These are phyloP conservation scores for Epithele typhae DNA, from an alignment of 768 basidiomycete species.

Conservation along the genomic window DNA sequence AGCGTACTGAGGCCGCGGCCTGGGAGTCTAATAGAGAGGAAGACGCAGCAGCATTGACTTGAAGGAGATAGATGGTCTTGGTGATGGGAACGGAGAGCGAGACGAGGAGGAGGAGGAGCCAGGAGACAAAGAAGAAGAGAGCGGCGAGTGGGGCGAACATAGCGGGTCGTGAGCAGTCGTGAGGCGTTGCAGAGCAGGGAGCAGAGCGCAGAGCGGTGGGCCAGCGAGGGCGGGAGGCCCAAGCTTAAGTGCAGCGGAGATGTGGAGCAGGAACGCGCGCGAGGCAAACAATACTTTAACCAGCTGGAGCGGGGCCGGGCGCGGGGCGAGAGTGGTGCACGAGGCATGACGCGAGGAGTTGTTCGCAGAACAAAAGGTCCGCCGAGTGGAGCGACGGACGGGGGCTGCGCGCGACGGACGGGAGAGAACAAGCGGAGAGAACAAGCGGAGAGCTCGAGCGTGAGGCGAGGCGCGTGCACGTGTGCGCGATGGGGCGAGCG, in stretches of 20 bases:
- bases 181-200: no score
- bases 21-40: conserved; percentile 30
- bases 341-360: no score
- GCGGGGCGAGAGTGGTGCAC: no score
- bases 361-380: no score
- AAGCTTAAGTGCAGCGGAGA: no score
- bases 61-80: conserved; percentile 52
- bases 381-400: not conserved
- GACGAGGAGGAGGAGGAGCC: conserved; percentile 57
- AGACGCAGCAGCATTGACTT: conserved; percentile 34
- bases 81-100: conserved; percentile 59
- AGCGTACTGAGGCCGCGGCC: conserved; percentile 36
- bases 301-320: no score
- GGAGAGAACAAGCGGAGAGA: no score
- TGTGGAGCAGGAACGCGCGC: no score
- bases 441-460: not conserved
- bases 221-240: no score
- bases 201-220: no score
- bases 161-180: not conserved
- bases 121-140: conserved; percentile 46
- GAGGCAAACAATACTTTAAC: no score
- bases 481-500: not conserved
- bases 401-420: not conserved
- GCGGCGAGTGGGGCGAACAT: conserved; percentile 32
- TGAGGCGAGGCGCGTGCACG: not conserved